Base-by-base conservation (phyloP, 208 protist genomes). In the Zelonia costaricensis region DNA sequence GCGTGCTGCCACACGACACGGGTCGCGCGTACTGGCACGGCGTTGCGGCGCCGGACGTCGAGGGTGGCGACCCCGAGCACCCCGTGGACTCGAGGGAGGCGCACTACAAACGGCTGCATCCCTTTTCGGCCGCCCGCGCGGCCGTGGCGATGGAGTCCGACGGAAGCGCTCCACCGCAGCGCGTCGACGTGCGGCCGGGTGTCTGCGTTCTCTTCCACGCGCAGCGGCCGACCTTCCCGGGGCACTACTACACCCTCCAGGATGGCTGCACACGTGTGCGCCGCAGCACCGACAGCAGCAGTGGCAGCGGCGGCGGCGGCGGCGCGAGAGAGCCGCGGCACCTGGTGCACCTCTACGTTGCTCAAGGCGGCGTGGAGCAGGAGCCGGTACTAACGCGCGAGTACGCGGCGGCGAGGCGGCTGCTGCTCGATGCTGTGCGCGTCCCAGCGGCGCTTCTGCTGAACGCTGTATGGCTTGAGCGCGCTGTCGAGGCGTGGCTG, bases 201-300 rank as follows among this genome's bases (percentile, higher is more conserved):
- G 66, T 66, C 18, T 73, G 57, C n/a, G 45, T 73, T 9, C 42
- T 73, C 42, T 66, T 66, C 45, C 66, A 73, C 44, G 57, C 57
- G 2, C 28, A 66, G 13, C 66, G 51, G 5, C 23, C 36, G 0
- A 60, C 66, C 1, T 73, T 62, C 22, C 66, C 66, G 6, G 57
- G 58, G 22, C 57, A 73, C 28, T 73, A 62, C 47, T 66, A 62
- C 52, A 44, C 66, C 4, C 58, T 73, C 6, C 66, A 53, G 25
- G 0, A 23, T 1, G 66, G 58, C 0, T 73, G 66, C 59, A 66
- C 52, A 1, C 66, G 53, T 22, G 35, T 73, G 20, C 51, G 38
- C 20, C 43, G 55, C 44, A 44, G 27, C 8, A 30, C 23, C 31
- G n/a, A n/a, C n/a, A n/a, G n/a, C n/a, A n/a, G n/a, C n/a, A n/a